phyloP scores from a whole-genome alignment of 345 rosid genomes.

The Toxicodendron radicans region DNA sequence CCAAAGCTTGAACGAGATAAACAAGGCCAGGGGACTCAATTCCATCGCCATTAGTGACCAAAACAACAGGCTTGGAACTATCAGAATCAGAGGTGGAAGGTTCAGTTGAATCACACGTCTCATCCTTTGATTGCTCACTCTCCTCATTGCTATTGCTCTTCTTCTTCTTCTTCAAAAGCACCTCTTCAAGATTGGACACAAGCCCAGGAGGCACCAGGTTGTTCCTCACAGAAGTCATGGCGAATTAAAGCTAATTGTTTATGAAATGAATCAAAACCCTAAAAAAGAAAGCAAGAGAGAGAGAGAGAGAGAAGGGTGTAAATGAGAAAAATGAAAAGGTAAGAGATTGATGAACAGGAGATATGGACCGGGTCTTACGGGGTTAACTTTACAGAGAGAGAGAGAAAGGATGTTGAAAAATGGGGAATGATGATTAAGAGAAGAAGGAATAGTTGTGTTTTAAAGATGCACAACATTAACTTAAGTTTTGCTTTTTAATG shows the following conservation, averaged over 20 bases:
- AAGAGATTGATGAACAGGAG: conserved; percentile 4
- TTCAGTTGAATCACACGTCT: conserved; percentile 34
- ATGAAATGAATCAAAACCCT: conserved; percentile 1
- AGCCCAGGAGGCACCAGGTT: conserved; percentile 73
- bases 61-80: conserved; percentile 68
- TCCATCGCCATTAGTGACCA: conserved; percentile 89
- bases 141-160: conserved; percentile 19
- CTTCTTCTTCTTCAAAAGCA: conserved; percentile 54
- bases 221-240: conserved; percentile 52
- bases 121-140: conserved; percentile 18
- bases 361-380: conserved; percentile 30
- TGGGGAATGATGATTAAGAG: conserved; percentile 1
- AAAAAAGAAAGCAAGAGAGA: conserved; percentile 3
- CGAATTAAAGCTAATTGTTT: not conserved
- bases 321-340: not conserved
- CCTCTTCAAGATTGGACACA: conserved; percentile 84
- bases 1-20: conserved; percentile 87
- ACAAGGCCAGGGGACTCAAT: conserved; percentile 90
- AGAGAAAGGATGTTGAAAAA: conserved; percentile 5
- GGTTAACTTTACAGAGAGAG: not conserved
- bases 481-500: not conserved
- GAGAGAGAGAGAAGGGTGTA: not conserved
- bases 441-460: not conserved
- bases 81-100: conserved; percentile 53
- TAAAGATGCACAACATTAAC: not conserved